These are phyloP conservation scores for Xylaria hypoxylon DNA, from an alignment of 2,329 filamentous ascomycete species.

Conservation along the genomic window DNA sequence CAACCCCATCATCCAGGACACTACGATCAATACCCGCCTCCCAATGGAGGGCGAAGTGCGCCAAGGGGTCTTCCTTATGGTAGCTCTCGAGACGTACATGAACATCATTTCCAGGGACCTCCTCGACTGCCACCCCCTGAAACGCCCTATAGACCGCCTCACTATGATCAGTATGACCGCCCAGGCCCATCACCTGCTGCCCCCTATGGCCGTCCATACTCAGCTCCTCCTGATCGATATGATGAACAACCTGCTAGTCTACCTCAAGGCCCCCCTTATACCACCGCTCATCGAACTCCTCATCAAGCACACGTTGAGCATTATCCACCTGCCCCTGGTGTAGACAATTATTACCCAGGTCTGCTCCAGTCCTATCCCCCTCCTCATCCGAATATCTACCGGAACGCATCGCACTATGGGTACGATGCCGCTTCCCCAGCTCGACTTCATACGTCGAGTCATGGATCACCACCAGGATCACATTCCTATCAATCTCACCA, in stretches of 20 bases:
- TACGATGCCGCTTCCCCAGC: conserved; percentile 31
- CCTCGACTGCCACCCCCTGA: conserved; percentile 25
- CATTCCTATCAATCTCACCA: conserved; percentile 34
- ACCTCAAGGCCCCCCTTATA: conserved; percentile 18
- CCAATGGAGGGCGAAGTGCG: conserved; percentile 14
- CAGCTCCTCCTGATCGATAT: conserved; percentile 30
- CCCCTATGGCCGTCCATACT: conserved; percentile 33
- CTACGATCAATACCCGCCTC: conserved; percentile 34
- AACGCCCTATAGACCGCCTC: conserved; percentile 11
- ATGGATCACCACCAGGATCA: conserved; percentile 35
- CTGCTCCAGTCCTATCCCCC: conserved; percentile 33
- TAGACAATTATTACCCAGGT: conserved; percentile 29
- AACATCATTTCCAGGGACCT: conserved; percentile 22
- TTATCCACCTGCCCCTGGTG: conserved; percentile 34
- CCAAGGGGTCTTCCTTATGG: conserved; percentile 18
- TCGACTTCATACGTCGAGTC: conserved; percentile 37
- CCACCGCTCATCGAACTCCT: conserved; percentile 14
- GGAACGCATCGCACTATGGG: conserved; percentile 26
- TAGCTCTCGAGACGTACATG: conserved; percentile 28
- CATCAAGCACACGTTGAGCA: conserved; percentile 29
- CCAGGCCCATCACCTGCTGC: conserved; percentile 12
- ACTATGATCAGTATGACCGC: conserved; percentile 34
- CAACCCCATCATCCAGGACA: conserved; percentile 21
- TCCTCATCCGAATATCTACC: conserved; percentile 19
- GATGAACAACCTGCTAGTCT: conserved; percentile 22